Conservation (phyloP, 1,284 basidiomycete genomes). For the Athelia sp. region DNA sequence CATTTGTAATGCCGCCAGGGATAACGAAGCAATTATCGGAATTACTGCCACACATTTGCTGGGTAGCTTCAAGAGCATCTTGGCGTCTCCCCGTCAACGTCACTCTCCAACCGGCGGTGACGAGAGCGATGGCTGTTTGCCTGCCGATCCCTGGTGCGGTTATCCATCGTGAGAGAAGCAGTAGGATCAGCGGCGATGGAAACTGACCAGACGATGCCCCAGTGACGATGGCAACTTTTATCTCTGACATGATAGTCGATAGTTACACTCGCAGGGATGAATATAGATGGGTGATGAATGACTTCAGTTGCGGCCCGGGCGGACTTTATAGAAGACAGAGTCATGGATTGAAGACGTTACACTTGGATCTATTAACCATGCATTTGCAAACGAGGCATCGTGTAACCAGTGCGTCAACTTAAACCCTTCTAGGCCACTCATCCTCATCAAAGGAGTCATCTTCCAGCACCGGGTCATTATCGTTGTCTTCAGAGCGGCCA, state of each 20-base stretch:
- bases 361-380: too few relatives aligned
- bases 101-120: conserved; percentile 54
- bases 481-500: conserved; percentile 30
- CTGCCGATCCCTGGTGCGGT: conserved; percentile 36
- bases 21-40: conserved; percentile 36
- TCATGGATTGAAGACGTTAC: too few relatives aligned
- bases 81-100: conserved; percentile 54
- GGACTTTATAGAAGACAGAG: too few relatives aligned
- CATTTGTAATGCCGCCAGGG: conserved; percentile 60
- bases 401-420: too few relatives aligned
- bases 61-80: conserved; percentile 56
- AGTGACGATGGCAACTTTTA: neutral
- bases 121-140: conserved; percentile 40
- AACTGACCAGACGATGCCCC: neutral
- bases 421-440: neutral
- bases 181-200: too few relatives aligned
- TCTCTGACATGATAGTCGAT: neutral
- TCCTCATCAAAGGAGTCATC: conserved; percentile 18
- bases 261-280: too few relatives aligned
- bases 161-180: too few relatives aligned
- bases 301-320: too few relatives aligned
- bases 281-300: too few relatives aligned
- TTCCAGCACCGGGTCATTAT: conserved; percentile 11
- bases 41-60: conserved; percentile 37
- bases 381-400: too few relatives aligned